These are phyloP conservation scores for Lotmaria passim DNA, from an alignment of 208 protist species.

Conservation along the genomic window DNA sequence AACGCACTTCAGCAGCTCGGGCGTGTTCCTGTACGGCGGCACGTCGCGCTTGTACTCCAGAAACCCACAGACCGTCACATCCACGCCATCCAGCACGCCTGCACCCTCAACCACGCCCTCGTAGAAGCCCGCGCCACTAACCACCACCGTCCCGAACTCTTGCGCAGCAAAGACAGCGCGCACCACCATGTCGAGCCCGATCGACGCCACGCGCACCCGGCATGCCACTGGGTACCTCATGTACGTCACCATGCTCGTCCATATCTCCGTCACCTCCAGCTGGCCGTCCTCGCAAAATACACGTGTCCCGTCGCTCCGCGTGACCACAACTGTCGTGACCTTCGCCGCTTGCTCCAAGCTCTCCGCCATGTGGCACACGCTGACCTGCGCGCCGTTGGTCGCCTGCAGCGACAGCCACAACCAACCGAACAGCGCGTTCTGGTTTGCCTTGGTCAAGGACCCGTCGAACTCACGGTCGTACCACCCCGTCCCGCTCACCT, in stretches of 20 bases:
- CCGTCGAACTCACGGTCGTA: constrained; percentile 63
- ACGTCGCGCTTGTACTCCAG: constrained; percentile 43
- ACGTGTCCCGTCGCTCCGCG: constrained; percentile 20
- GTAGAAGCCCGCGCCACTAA: constrained; percentile 51
- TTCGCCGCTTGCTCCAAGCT: constrained; percentile 4
- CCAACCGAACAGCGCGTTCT: constrained; percentile 41
- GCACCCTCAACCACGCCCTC: constrained; percentile 47
- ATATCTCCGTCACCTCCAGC: constrained; percentile 37
- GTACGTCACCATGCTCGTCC: constrained; percentile 64
- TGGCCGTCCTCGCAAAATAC: constrained; percentile 32
- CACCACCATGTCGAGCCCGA: constrained; percentile 39
- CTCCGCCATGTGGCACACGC: constrained; percentile 41
- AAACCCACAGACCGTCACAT: constrained; percentile 45
- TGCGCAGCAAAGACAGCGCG: constrained; percentile 44
- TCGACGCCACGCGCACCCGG: constrained; percentile 29
- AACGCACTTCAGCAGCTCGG: constrained; percentile 49
- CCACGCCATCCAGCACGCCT: constrained; percentile 23
- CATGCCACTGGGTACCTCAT: constrained; percentile 46
- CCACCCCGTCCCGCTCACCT: constrained; percentile 51
- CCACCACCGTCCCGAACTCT: constrained; percentile 55
- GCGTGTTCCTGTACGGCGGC: constrained; percentile 21
- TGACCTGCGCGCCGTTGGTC: constrained; percentile 39
- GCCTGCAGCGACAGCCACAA: constrained; percentile 48
- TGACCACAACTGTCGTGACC: constrained; percentile 35
- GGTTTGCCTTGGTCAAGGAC: constrained; percentile 7